phyloP scores from a whole-genome alignment of 768 basidiomycete species.

The Mycena olivaceomarginata region DNA sequence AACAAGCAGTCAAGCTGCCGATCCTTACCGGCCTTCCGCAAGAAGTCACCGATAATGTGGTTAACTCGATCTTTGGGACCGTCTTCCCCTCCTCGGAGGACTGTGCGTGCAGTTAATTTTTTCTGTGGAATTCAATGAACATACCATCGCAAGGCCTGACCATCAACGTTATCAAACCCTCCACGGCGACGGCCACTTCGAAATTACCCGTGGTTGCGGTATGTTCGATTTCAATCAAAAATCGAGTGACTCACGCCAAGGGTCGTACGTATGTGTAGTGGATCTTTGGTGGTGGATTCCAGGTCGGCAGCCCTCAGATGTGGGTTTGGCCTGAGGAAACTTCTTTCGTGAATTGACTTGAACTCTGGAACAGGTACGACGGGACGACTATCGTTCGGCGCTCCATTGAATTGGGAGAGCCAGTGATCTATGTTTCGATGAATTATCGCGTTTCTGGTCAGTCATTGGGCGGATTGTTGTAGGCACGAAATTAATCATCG shows the following conservation, averaged over 20 bases:
- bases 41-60: conserved; percentile 57
- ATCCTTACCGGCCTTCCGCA: conserved; percentile 57
- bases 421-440: conserved; percentile 53
- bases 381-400: conserved; percentile 50
- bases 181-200: conserved; percentile 52
- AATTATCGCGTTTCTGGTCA: conserved; percentile 54
- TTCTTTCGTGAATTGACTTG: too few species aligned
- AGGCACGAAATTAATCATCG: background rate
- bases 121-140: background rate
- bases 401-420: conserved; percentile 49
- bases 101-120: conserved; percentile 56
- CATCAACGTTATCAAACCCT: conserved; percentile 67
- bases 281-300: conserved; percentile 13
- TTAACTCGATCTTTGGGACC: conserved; percentile 52
- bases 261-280: background rate
- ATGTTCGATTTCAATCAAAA: background rate
- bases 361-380: conserved; percentile 29
- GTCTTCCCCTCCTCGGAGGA: conserved; percentile 64
- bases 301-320: background rate
- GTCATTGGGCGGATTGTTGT: background rate
- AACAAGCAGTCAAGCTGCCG: conserved; percentile 62
- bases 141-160: conserved; percentile 61
- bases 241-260: too few species aligned
- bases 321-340: background rate
- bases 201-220: conserved; percentile 71